Evolutionary conservation across 768 basidiomycete species (phyloP).

Genomic region (Lepiota brunneoincarnata): DNA sequence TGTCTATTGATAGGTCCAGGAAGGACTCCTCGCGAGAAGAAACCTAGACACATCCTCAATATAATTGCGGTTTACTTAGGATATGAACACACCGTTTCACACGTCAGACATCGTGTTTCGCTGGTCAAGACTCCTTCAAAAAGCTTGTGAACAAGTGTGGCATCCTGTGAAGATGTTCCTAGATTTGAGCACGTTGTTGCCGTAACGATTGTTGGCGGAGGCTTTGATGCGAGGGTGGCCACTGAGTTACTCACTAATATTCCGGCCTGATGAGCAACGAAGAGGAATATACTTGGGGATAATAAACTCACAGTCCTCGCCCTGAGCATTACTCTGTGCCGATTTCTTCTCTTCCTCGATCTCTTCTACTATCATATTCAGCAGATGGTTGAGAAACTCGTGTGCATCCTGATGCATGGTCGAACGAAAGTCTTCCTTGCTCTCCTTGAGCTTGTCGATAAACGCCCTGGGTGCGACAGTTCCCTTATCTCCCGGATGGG

Average conservation of each 20-base stretch:
- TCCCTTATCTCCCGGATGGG: conserved; percentile 75
- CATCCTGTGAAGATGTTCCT: conserved; percentile 42
- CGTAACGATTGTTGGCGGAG: conserved; percentile 37
- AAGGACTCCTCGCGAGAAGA: conserved; percentile 95
- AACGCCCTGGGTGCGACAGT: conserved; percentile 88
- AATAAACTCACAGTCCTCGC: conserved; percentile 65
- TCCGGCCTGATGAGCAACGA: conserved; percentile 1
- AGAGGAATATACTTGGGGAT: conserved; percentile 5
- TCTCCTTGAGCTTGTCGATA: conserved; percentile 89
- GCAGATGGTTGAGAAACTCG: conserved; percentile 92
- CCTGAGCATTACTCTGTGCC: conserved; percentile 33
- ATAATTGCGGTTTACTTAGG: background rate
- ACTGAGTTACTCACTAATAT: conserved; percentile 59
- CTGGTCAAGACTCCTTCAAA: conserved; percentile 95
- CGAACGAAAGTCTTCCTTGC: conserved; percentile 88
- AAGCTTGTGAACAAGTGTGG: conserved; percentile 86
- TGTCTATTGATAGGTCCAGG: conserved; percentile 98
- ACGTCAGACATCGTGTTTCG: conserved; percentile 96
- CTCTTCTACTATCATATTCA: conserved; percentile 94
- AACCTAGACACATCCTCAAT: conserved; percentile 43
- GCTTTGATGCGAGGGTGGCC: conserved; percentile 48
- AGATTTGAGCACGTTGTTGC: conserved; percentile 44
- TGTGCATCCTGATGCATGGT: conserved; percentile 98
- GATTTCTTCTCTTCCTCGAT: conserved; percentile 70
- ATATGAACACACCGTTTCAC: conserved; percentile 77